Evolutionary conservation across 208 protist genomes (phyloP), one percentile per base, ranked within the genome.

Genomic region (Leishmania major): DNA sequence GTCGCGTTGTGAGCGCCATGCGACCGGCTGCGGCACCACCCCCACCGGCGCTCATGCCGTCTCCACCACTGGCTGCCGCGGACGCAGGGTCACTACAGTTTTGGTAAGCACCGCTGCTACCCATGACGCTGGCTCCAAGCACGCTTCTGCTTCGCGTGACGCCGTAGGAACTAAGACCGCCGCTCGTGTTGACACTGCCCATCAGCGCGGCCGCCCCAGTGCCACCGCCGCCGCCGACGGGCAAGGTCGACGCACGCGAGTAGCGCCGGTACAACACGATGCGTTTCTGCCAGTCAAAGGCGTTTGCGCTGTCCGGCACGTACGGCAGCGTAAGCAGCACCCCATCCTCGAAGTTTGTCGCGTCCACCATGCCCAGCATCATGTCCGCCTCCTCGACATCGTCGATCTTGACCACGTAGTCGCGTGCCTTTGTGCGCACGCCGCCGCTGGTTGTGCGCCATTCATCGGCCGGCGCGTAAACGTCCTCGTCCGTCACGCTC

Each of bases 381-480:
- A 96, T 90, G 55, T 96, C 95, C 62, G 93, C 95, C 78, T 98
- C 95, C 76, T 98, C 95, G 71, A 93, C 91, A 81, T 98, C 95
- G 77, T 98, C 93, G 75, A 98, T 95, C 70, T 90, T 93, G 28
- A 98, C 88, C 57, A 97, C 87, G 74, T 92, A 96, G 78, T 98
- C 93, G 55, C 72, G 83, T 13, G 78, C 77, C 25, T 77, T 80
- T 22, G 77, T 84, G 64, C 84, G 86, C 19, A 83, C 78, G 19
- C 73, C 78, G 75, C 78, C 74, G 55, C 77, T 70, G 31, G 67
- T 81, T 45, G 80, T 67, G 53, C 81, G 83, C 80, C 78, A 84
- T 60, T 87, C 77, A 28, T 83, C 75, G 6, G 83, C 79, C 19
- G 86, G 80, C 3, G 82, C 77, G 74, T 89, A 81, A 7, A 89